phyloP scores from a whole-genome alignment of 495 filamentous ascomycete species.

The Tuber magnatum region DNA sequence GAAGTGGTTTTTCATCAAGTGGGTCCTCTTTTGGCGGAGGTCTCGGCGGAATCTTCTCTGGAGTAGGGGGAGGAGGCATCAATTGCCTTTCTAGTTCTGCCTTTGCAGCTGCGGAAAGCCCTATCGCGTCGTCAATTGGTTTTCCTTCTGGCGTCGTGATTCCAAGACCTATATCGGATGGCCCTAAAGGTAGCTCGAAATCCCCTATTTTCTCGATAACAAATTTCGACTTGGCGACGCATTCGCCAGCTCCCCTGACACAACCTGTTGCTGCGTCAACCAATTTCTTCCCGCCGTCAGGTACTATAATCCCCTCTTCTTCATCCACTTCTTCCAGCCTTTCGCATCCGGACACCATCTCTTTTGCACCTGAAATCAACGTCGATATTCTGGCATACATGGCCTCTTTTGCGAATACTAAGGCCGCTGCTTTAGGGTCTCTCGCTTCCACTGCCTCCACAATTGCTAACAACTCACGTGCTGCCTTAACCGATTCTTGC shows the following conservation, averaged over 20 bases:
- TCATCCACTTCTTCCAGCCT: slow-evolving; percentile 47
- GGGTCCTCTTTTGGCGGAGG: slow-evolving; percentile 37
- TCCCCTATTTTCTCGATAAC: slow-evolving; percentile 89
- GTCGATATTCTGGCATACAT: slow-evolving; percentile 77
- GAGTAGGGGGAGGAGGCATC: slow-evolving; percentile 40
- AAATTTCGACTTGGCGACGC: slow-evolving; percentile 72
- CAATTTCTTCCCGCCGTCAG: slow-evolving; percentile 69
- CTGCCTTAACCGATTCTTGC: slow-evolving; percentile 72
- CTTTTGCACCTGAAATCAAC: slow-evolving; percentile 68
- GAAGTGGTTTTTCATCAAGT: slow-evolving; percentile 30
- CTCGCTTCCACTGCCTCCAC: slow-evolving; percentile 79
- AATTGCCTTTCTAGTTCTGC: slow-evolving; percentile 28
- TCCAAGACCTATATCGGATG: slow-evolving; percentile 29
- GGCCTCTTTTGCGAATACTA: slow-evolving; percentile 62
- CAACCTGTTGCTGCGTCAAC: slow-evolving; percentile 78
- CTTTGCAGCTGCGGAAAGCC: slow-evolving; percentile 21
- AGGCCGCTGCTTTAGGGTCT: slow-evolving; percentile 56
- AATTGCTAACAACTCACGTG: slow-evolving; percentile 65
- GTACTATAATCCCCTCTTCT: slow-evolving; percentile 56
- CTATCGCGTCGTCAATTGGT: slow-evolving; percentile 14
- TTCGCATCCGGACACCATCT: slow-evolving; percentile 60
- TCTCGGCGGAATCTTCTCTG: slow-evolving; percentile 38
- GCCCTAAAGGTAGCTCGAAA: slow-evolving; percentile 64
- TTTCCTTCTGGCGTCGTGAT: slow-evolving; percentile 23
- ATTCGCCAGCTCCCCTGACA: slow-evolving; percentile 83